A percentile compares a stretch with the other conserved stretches of the same genome.
Conservation (phyloP, 352 stramenopile species). For the Phytophthora idaei region DNA sequence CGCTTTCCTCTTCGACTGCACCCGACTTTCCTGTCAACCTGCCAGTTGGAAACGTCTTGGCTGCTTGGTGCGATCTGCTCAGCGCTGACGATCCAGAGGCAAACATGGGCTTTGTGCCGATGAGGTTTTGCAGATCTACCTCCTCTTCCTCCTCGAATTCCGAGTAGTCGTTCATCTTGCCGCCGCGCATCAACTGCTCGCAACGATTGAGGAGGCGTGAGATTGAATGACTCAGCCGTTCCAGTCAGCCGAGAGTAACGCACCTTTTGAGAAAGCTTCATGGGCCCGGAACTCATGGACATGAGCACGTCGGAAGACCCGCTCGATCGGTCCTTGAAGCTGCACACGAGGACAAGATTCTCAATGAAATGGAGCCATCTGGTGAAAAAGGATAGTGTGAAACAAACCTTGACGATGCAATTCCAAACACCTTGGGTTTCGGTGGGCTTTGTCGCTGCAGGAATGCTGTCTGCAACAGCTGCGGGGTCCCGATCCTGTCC, state of each 20-base stretch:
- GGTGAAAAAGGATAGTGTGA: neutral
- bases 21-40: slow-evolving; percentile 17
- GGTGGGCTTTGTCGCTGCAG: slow-evolving; percentile 59
- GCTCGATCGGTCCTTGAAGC: slow-evolving; percentile 57
- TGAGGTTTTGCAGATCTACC: slow-evolving; percentile 77
- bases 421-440: slow-evolving; percentile 59
- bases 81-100: slow-evolving; percentile 8
- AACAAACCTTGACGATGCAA: slow-evolving; percentile 51
- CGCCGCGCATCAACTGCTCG: slow-evolving; percentile 65
- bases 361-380: slow-evolving; percentile 6
- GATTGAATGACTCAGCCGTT: neutral
- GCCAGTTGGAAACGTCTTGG: slow-evolving; percentile 9
- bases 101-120: slow-evolving; percentile 42
- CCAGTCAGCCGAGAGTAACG: neutral
- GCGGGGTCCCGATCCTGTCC: slow-evolving; percentile 40
- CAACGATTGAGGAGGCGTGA: slow-evolving; percentile 9
- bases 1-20: slow-evolving; percentile 33
- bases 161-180: slow-evolving; percentile 77
- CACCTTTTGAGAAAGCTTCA: slow-evolving; percentile 72
- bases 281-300: slow-evolving; percentile 62
- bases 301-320: slow-evolving; percentile 57
- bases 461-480: slow-evolving; percentile 67
- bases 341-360: slow-evolving; percentile 18
- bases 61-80: slow-evolving; percentile 2
- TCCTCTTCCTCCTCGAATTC: slow-evolving; percentile 85